phyloP scores from a whole-genome alignment of 208 protist genomes.

The Trypanosoma mega region DNA sequence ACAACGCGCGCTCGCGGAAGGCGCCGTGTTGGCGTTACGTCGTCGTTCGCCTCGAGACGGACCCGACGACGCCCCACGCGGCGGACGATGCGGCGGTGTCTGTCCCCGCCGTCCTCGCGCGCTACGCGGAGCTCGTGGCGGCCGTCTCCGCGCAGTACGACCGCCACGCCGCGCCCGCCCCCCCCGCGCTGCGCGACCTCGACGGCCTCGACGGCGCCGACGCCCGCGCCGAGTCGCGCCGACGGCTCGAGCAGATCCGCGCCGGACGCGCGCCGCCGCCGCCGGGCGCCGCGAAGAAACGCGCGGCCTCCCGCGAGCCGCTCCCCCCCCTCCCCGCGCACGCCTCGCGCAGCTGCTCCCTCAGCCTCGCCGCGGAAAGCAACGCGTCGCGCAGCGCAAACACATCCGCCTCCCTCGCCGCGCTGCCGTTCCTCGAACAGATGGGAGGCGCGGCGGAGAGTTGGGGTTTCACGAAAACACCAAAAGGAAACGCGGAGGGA shows the following conservation, averaged over 20 bases:
- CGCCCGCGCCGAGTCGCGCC: conserved; percentile 55
- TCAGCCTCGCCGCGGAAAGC: too few relatives aligned
- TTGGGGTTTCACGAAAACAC: too few relatives aligned
- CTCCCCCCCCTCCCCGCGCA: too few relatives aligned
- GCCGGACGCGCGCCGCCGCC: conserved; percentile 15
- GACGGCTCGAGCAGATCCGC: conserved; percentile 50
- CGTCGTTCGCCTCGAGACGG: conserved; percentile 39
- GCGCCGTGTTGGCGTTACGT: conserved; percentile 87
- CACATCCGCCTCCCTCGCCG: too few relatives aligned
- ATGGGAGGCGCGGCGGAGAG: too few relatives aligned
- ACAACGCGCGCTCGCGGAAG: conserved; percentile 44
- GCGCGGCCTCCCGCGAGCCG: conserved; percentile 19
- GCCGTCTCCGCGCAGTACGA: conserved; percentile 70
- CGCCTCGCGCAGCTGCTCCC: conserved; percentile 14
- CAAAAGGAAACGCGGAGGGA: too few relatives aligned
- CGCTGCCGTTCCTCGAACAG: too few relatives aligned
- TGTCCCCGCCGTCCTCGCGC: conserved; percentile 32
- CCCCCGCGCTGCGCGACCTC: conserved; percentile 26
- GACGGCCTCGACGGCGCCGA: conserved; percentile 63
- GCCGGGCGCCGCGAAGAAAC: conserved; percentile 6
- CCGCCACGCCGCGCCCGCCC: conserved; percentile 28
- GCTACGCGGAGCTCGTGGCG: conserved; percentile 58
- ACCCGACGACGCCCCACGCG: neutral
- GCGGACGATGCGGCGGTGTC: neutral
- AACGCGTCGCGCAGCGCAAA: too few relatives aligned